Base-by-base conservation (phyloP, 129 eudicot genomes). In the Pittosporum tobira region DNA sequence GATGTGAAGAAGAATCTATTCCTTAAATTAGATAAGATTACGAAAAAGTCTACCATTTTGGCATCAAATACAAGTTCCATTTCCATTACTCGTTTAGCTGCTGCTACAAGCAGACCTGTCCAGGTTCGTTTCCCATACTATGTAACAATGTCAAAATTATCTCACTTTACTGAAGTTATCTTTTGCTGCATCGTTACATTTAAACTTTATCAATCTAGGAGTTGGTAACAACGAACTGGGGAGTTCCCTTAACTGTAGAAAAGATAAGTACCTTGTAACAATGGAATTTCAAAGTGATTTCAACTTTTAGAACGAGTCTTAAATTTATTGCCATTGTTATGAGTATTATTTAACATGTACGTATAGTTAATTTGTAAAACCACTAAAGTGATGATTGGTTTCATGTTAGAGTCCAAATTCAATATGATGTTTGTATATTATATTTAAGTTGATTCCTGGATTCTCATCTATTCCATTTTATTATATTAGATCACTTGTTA, bases 51-150 rank as follows among this genome's bases (percentile, higher is more conserved):
- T 31, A 83, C 95, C 38, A 85, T 90, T 73, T 83, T 90, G 75
- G 95, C 97, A 49, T 90, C 97, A 5, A 90, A 85, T 69, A 90
- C 97, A 13, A 90, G 97, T 59, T 90, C 97, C 21, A 90, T 85
- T 30, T 85, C 95, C 34, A 85, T 85, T 43, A 82, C 97, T 59
- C 88, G 97, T 46, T 45, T 90, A 23, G 97, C 88, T 29, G 29
- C 97, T 46, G 79, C 83, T 13, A 90, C 97, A 23, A 76, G 68
- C 60, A 78, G 97, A 46, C 88, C 95, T 44, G 69, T 51, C 48
- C 86, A 85, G 89, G 97, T 88, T 59, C 38, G 19, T 26, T 34
- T 48, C 46, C 19, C 4, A 5, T 58, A 23, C 49, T 50, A 2
- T 53, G 11, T 11, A 27, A 57, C 6, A 51, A 24, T 55, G 22